Conservation (phyloP, 192 early-diverging fungal genomes). For the Gaertneriomyces sp. region DNA sequence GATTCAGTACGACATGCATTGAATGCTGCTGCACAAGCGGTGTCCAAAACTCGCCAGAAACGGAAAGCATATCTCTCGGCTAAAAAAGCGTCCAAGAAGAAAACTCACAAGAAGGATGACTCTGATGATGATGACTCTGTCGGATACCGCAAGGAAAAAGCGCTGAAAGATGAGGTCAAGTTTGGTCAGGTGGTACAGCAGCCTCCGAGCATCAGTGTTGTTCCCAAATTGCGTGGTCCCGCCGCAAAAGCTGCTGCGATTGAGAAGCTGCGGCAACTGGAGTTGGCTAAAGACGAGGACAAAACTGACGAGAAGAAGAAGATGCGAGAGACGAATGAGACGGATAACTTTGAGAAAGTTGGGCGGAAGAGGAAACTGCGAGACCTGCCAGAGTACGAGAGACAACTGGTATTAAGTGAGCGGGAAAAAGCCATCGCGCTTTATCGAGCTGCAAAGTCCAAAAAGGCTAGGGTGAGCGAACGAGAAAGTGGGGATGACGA, state of each 20-base stretch:
- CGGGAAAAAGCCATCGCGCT: constrained; percentile 22
- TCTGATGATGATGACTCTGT: constrained; percentile 11
- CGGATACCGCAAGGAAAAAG: not conserved
- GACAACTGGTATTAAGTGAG: constrained; percentile 18
- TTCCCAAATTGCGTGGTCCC: constrained; percentile 25
- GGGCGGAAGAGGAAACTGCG: constrained; percentile 33
- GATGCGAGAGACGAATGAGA: constrained; percentile 5
- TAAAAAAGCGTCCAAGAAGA: constrained; percentile 7
- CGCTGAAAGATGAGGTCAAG: constrained; percentile 13
- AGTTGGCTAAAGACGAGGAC: constrained; percentile 12
- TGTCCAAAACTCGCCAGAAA: constrained; percentile 22
- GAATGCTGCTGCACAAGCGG: constrained; percentile 19
- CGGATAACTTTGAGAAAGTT: constrained; percentile 1
- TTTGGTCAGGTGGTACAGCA: constrained; percentile 27
- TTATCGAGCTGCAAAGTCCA: constrained; percentile 22
- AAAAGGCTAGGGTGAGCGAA: too few relatives aligned
- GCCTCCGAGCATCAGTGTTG: constrained; percentile 24
- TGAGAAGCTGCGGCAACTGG: constrained; percentile 17
- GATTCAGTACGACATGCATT: constrained; percentile 16
- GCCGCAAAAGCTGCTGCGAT: not conserved
- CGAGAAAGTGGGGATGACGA: too few relatives aligned
- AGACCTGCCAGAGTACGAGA: constrained; percentile 27
- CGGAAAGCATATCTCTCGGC: constrained; percentile 18
- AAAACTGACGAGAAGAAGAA: not conserved
- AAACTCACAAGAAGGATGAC: not conserved